A percentile compares a stretch with the other conserved stretches of the same genome.
Conservation (phyloP, 192 early-diverging fungal genomes). For the Linnemannia schmuckeri region DNA sequence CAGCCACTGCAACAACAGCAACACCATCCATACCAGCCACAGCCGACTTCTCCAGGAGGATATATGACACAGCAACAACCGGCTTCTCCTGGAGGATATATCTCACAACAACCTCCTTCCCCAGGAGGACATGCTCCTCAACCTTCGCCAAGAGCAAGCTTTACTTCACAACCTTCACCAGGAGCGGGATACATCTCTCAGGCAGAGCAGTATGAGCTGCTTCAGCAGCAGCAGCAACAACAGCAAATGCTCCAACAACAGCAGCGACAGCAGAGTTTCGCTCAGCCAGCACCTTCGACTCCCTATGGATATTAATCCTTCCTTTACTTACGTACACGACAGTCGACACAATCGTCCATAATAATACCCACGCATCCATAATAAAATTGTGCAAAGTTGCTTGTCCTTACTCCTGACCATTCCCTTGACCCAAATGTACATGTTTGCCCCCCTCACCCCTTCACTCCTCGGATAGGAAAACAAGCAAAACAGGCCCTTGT, state of each 20-base stretch:
- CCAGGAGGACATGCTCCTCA: neutral
- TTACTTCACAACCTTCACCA: neutral
- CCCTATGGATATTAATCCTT: neutral
- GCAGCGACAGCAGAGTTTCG: neutral
- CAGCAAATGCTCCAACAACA: neutral
- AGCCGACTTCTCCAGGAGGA: neutral
- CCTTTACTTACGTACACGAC: neutral
- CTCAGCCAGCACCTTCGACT: neutral
- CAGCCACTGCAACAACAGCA: neutral
- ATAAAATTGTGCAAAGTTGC: too few relatives aligned
- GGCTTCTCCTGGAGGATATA: neutral
- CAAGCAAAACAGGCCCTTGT: too few relatives aligned
- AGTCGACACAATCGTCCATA: too few relatives aligned
- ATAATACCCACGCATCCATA: too few relatives aligned
- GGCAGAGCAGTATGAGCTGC: neutral
- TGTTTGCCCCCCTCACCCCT: too few relatives aligned
- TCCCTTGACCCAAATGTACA: too few relatives aligned
- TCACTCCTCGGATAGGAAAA: too few relatives aligned
- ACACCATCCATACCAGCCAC: conserved; percentile 1
- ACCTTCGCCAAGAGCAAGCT: neutral
- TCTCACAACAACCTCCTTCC: neutral
- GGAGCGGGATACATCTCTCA: neutral
- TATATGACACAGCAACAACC: neutral
- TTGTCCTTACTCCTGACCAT: too few relatives aligned
- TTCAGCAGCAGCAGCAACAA: neutral